Percentiles rank a stretch among this genome's conserved stretches.
Conservation (phyloP, 768 basidiomycete genomes). For the Russula sp. region DNA sequence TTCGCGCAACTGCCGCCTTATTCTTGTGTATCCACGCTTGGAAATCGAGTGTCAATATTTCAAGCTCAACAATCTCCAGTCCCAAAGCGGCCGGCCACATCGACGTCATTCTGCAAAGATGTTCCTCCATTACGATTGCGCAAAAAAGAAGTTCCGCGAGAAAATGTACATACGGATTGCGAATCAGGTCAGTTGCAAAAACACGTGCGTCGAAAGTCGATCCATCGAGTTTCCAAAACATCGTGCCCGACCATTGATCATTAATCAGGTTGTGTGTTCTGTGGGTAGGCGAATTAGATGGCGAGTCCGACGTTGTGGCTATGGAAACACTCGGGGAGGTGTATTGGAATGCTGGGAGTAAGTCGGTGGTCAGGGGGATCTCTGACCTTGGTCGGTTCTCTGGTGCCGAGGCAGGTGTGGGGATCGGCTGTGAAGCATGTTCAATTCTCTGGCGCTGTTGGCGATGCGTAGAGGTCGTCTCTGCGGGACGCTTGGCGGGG, state of each 20-base stretch:
- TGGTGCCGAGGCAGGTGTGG: background rate
- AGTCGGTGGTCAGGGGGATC: too few relatives aligned
- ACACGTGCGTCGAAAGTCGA: background rate
- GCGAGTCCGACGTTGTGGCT: too few relatives aligned
- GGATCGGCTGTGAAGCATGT: background rate
- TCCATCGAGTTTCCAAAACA: background rate
- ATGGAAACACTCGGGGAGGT: too few relatives aligned
- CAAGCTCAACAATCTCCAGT: background rate
- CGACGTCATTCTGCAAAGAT: background rate
- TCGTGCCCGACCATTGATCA: background rate
- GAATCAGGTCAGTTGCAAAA: background rate
- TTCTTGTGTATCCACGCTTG: background rate
- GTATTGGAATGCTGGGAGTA: too few relatives aligned
- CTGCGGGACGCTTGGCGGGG: background rate
- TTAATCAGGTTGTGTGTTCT: background rate
- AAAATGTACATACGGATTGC: background rate
- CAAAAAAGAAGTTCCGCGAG: background rate
- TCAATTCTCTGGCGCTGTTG: background rate
- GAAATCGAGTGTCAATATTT: background rate
- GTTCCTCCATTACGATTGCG: background rate
- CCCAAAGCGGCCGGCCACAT: background rate
- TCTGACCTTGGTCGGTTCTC: background rate
- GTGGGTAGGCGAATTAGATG: too few relatives aligned
- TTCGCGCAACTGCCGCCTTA: background rate
- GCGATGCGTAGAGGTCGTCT: background rate